Evolutionary conservation across 2,329 filamentous ascomycete genomes (phyloP).

Genomic region (Xylaria sp.): DNA sequence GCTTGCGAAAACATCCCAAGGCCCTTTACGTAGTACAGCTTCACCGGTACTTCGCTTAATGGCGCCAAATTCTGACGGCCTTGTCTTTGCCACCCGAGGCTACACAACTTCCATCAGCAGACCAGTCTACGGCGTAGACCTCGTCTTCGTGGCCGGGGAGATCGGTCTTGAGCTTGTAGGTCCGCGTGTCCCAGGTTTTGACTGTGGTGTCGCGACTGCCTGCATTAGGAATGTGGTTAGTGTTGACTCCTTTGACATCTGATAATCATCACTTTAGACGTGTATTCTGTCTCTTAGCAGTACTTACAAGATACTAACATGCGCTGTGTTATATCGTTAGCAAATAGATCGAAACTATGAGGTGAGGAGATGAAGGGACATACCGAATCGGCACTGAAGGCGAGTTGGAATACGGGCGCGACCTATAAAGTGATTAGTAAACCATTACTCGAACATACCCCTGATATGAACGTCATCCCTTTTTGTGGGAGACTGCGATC

Average conservation of each 20-base stretch:
- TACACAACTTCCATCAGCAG: conserved; percentile 80
- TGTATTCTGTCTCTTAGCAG: too few species aligned
- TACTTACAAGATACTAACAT: conserved; percentile 20
- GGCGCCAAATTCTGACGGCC: conserved; percentile 61
- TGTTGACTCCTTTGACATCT: conserved; percentile 7
- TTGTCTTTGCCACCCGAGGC: conserved; percentile 94
- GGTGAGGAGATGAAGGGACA: background rate
- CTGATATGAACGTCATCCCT: background rate
- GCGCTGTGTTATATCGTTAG: conserved; percentile 32
- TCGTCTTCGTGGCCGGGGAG: conserved; percentile 24
- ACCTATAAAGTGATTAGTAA: conserved; percentile 29
- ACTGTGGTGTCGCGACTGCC: conserved; percentile 76
- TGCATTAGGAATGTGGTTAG: conserved; percentile 38
- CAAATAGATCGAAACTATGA: background rate
- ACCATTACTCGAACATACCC: background rate
- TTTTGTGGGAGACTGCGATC: background rate
- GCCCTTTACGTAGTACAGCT: background rate
- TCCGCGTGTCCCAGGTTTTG: conserved; percentile 84
- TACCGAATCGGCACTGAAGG: conserved; percentile 82
- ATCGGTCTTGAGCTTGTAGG: conserved; percentile 59
- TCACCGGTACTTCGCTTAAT: conserved; percentile 36
- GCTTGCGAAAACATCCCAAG: background rate
- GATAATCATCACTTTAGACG: too few species aligned
- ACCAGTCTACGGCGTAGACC: conserved; percentile 70
- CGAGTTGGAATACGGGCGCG: conserved; percentile 85